A percentile compares a stretch with the other conserved stretches of the same genome.
Conservation (phyloP, 768 basidiomycete species). For the Sarcomyxa edulis region DNA sequence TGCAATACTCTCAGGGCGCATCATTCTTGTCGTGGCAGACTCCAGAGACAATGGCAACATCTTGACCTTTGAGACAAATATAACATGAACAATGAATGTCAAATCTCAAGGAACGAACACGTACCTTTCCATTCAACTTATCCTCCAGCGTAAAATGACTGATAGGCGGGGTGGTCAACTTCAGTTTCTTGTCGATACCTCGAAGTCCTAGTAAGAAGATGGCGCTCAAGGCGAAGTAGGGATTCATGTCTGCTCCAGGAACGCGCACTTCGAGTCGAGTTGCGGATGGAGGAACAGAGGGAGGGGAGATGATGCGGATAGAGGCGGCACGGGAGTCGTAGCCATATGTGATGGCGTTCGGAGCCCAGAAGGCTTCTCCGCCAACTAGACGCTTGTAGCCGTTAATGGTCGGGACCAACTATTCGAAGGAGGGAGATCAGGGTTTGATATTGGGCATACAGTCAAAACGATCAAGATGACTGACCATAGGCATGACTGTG, state of each 20-base stretch:
- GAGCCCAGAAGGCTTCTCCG: slow-evolving; percentile 93
- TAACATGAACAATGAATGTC: neutral
- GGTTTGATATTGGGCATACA: neutral
- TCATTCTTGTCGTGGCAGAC: slow-evolving; percentile 77
- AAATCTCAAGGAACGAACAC: slow-evolving; percentile 9
- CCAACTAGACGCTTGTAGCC: slow-evolving; percentile 96
- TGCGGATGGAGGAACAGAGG: slow-evolving; percentile 72
- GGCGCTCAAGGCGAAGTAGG: slow-evolving; percentile 83
- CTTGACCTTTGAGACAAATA: slow-evolving; percentile 40
- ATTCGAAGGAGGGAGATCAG: neutral
- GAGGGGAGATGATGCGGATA: slow-evolving; percentile 88
- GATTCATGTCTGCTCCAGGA: slow-evolving; percentile 97
- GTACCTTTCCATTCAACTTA: slow-evolving; percentile 50
- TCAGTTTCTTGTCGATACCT: slow-evolving; percentile 76
- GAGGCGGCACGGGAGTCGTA: slow-evolving; percentile 94
- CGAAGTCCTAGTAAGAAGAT: slow-evolving; percentile 84
- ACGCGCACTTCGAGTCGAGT: slow-evolving; percentile 93
- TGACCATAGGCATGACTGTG: slow-evolving; percentile 78
- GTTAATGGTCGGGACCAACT: slow-evolving; percentile 89
- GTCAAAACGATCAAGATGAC: too few species aligned
- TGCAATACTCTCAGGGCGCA: slow-evolving; percentile 71
- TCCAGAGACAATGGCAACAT: slow-evolving; percentile 80
- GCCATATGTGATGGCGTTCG: slow-evolving; percentile 89
- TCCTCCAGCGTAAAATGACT: slow-evolving; percentile 50
- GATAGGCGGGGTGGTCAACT: slow-evolving; percentile 69